Conservation (phyloP, 78 protist genomes). For the Polysphondylium violaceum region DNA sequence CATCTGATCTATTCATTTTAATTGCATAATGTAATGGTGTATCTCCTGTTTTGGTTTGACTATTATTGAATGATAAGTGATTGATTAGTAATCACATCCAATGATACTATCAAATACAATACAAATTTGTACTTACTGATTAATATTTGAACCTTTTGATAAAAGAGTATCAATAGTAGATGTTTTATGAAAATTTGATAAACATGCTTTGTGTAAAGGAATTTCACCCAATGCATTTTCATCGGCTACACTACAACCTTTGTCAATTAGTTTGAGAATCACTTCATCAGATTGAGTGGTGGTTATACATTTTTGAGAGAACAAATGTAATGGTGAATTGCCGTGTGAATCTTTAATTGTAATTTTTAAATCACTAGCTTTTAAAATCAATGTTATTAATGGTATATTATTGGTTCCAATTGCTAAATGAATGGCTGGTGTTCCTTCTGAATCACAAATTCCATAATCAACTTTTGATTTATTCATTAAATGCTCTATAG, state of each 20-base stretch:
- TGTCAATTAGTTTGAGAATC: slow-evolving; percentile 38
- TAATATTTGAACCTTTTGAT: slow-evolving; percentile 54
- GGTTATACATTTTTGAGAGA: slow-evolving; percentile 35
- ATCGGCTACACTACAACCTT: slow-evolving; percentile 38
- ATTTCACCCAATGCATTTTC: slow-evolving; percentile 53
- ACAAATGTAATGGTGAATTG: slow-evolving; percentile 59
- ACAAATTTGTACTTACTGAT: slow-evolving; percentile 33
- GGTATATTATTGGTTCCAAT: slow-evolving; percentile 54
- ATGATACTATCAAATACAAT: too few species aligned
- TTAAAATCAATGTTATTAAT: slow-evolving; percentile 22
- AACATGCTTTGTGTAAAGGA: slow-evolving; percentile 69
- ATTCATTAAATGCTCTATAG: slow-evolving; percentile 16
- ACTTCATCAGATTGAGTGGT: slow-evolving; percentile 6
- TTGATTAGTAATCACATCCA: background rate
- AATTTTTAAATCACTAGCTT: slow-evolving; percentile 35
- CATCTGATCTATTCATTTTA: slow-evolving; percentile 68
- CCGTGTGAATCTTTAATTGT: slow-evolving; percentile 52
- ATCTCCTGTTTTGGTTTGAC: slow-evolving; percentile 63
- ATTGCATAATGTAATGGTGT: slow-evolving; percentile 83
- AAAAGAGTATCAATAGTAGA: slow-evolving; percentile 13
- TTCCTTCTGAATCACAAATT: slow-evolving; percentile 51
- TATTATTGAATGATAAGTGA: background rate
- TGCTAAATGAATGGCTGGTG: slow-evolving; percentile 53
- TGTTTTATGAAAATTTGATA: slow-evolving; percentile 28
- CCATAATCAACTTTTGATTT: slow-evolving; percentile 46